Evolutionary conservation across 257 asterid species (phyloP).

Genomic region (Verbascum thapsus): DNA sequence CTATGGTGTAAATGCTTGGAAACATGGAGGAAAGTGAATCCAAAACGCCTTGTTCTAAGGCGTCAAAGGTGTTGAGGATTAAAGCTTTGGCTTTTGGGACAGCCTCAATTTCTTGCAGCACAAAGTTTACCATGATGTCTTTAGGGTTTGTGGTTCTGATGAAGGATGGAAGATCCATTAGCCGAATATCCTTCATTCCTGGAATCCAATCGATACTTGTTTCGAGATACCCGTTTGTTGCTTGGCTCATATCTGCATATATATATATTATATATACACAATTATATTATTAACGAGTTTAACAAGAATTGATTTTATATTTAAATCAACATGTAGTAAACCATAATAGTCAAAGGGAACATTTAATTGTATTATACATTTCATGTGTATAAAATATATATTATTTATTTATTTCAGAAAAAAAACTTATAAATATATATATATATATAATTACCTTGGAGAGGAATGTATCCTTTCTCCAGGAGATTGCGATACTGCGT

Average conservation of each 20-base stretch:
- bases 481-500: conserved; percentile 34
- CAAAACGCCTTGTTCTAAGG: conserved; percentile 37
- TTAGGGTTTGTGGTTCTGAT: conserved; percentile 36
- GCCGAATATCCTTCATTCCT: conserved; percentile 38
- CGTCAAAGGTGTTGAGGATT: conserved; percentile 50
- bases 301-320: too few relatives aligned
- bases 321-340: too few relatives aligned
- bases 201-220: conserved; percentile 38
- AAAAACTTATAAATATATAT: too few relatives aligned
- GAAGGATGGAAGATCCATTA: conserved; percentile 46
- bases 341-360: too few relatives aligned
- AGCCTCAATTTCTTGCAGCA: not conserved
- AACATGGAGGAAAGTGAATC: conserved; percentile 37
- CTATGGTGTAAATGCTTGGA: conserved; percentile 34
- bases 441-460: conserved; percentile 36
- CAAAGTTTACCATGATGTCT: conserved; percentile 37
- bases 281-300: not conserved
- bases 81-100: conserved; percentile 37
- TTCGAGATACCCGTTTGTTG: conserved; percentile 50
- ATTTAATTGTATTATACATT: too few relatives aligned
- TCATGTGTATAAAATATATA: too few relatives aligned
- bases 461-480: conserved; percentile 42
- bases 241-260: conserved; percentile 37
- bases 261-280: not conserved
- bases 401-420: too few relatives aligned